phyloP scores from a whole-genome alignment of 768 basidiomycete genomes.

The Phaeolepiota aurea region DNA sequence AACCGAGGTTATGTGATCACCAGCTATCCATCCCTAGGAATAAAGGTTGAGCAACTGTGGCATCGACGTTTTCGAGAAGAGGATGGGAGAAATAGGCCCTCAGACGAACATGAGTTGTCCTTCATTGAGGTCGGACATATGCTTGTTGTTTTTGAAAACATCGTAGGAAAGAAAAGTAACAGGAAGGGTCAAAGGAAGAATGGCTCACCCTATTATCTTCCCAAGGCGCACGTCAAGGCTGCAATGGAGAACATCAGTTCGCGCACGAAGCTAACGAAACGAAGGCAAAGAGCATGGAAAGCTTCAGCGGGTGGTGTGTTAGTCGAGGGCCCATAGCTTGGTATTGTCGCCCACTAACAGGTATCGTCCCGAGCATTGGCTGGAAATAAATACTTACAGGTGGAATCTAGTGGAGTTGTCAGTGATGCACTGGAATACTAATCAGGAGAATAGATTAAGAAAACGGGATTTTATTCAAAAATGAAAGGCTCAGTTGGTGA shows the following conservation, averaged over 20 bases:
- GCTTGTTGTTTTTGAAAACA: slow-evolving; percentile 54
- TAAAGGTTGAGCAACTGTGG: not conserved
- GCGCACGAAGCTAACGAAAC: too few species aligned
- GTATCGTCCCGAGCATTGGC: slow-evolving; percentile 19
- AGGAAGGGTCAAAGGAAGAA: slow-evolving; percentile 3
- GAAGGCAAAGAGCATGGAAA: too few species aligned
- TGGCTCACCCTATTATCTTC: not conserved
- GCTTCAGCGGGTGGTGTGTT: slow-evolving; percentile 38
- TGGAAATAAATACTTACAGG: slow-evolving; percentile 8
- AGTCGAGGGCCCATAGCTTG: slow-evolving; percentile 23
- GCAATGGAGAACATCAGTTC: too few species aligned
- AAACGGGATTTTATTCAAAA: too few species aligned
- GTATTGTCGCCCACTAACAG: slow-evolving; percentile 27
- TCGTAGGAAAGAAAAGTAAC: slow-evolving; percentile 27
- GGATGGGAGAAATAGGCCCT: slow-evolving; percentile 17
- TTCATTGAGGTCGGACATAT: slow-evolving; percentile 66
- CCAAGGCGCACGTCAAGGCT: too few species aligned
- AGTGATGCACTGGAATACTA: not conserved
- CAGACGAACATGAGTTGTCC: slow-evolving; percentile 43
- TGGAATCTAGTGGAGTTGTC: not conserved
- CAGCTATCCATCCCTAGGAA: not conserved
- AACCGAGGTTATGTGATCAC: not conserved
- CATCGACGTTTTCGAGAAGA: not conserved
- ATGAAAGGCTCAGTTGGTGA: slow-evolving; percentile 44
- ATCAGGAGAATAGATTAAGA: slow-evolving; percentile 3